Conservation (phyloP, 129 eudicot genomes). For the Escallonia herrerae region DNA sequence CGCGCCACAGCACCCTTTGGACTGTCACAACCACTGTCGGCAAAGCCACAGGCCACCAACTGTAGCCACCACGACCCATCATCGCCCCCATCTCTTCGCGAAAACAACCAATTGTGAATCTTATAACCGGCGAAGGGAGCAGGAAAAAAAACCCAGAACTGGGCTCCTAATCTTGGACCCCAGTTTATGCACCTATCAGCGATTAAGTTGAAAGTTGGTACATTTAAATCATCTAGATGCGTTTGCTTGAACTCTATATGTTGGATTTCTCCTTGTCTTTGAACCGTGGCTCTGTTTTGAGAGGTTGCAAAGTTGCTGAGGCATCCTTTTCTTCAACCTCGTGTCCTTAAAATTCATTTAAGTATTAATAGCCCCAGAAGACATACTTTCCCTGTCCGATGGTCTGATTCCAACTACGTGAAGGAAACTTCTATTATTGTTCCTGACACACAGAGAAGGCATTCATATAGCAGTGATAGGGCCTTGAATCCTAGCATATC, state of each 20-base stretch:
- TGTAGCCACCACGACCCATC: too few relatives aligned
- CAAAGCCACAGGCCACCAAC: too few relatives aligned
- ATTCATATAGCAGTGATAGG: constrained; percentile 58
- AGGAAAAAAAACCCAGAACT: too few relatives aligned
- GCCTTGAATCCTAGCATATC: constrained; percentile 87
- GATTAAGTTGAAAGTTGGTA: background rate
- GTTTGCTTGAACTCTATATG: background rate
- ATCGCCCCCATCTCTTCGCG: too few relatives aligned
- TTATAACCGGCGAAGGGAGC: too few relatives aligned
- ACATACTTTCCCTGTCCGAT: constrained; percentile 37
- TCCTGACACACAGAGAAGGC: constrained; percentile 43
- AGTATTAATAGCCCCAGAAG: constrained; percentile 48
- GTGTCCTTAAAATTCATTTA: constrained; percentile 44
- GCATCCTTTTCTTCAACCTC: constrained; percentile 78
- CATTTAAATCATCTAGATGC: background rate
- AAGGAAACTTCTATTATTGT: constrained; percentile 39
- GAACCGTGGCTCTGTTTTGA: constrained; percentile 3
- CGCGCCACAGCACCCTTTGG: too few relatives aligned
- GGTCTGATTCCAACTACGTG: constrained; percentile 32
- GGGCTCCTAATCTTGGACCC: too few relatives aligned
- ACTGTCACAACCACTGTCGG: too few relatives aligned
- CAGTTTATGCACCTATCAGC: background rate
- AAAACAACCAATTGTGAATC: too few relatives aligned
- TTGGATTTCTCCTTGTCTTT: constrained; percentile 2
- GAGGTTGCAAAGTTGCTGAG: constrained; percentile 93